Conservation (phyloP, 179 eudicot genomes). For the Beta lomatogona region DNA sequence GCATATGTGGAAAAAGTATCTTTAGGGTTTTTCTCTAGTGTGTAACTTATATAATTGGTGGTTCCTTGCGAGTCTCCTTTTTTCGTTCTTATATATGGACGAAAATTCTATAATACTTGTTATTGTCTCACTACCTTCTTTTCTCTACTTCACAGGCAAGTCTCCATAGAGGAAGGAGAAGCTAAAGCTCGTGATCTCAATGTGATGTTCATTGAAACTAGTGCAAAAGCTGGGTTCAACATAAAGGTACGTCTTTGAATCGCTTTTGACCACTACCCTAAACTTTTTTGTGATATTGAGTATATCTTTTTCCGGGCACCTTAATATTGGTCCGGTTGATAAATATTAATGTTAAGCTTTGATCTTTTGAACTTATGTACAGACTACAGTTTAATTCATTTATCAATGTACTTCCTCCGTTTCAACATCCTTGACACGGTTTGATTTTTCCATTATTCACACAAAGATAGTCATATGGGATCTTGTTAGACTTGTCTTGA, state of each 20-base stretch:
- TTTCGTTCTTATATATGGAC: not conserved
- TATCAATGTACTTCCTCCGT: not conserved
- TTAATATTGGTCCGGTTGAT: not conserved
- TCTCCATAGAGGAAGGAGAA: conserved; percentile 79
- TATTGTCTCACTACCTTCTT: conserved; percentile 8
- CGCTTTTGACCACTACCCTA: not conserved
- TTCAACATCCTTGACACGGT: no score
- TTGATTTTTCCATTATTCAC: no score
- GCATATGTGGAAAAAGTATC: not conserved
- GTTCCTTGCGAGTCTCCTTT: not conserved
- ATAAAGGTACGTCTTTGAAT: conserved; percentile 49
- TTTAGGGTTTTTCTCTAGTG: not conserved
- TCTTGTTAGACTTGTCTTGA: no score
- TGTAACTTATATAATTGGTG: not conserved
- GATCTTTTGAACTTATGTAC: no score
- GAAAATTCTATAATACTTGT: not conserved
- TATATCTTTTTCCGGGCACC: not conserved
- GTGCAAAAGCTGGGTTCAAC: conserved; percentile 79
- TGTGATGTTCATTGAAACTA: conserved; percentile 80
- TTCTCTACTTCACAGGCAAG: conserved; percentile 52
- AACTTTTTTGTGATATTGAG: not conserved
- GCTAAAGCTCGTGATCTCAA: conserved; percentile 73
- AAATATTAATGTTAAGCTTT: not conserved
- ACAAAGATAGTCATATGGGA: no score
- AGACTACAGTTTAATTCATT: not conserved